phyloP scores from a whole-genome alignment of 139 green algal species.

The Chlorella sp. region DNA sequence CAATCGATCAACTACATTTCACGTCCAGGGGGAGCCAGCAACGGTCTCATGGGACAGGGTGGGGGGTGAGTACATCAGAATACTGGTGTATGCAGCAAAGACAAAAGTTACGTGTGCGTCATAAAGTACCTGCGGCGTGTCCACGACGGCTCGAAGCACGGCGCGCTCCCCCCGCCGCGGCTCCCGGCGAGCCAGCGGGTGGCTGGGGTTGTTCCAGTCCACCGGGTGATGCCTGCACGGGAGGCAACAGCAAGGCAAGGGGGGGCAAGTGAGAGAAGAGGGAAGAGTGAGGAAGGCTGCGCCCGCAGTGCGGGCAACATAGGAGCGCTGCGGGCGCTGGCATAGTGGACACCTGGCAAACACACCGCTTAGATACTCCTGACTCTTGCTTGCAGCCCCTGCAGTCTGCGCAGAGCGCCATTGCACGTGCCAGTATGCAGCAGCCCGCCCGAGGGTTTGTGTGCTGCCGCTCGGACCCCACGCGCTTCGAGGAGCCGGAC shows the following conservation, averaged over 20 bases:
- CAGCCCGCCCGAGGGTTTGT: conserved; percentile 38
- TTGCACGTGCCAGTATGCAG: neutral
- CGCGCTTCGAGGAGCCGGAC: conserved; percentile 26
- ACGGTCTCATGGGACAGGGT: too few species aligned
- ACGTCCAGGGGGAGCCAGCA: too few species aligned
- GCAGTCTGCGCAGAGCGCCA: neutral
- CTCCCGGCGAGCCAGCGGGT: conserved; percentile 60
- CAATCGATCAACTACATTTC: too few species aligned
- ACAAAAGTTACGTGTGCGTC: too few species aligned
- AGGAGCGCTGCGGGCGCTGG: too few species aligned
- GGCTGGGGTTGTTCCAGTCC: conserved; percentile 73
- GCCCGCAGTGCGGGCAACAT: too few species aligned
- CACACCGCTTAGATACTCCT: neutral
- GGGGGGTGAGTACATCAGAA: too few species aligned
- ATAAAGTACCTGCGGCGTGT: conserved; percentile 47
- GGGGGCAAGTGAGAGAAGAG: neutral
- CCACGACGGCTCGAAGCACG: conserved; percentile 67
- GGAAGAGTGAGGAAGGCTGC: neutral
- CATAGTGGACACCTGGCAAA: neutral
- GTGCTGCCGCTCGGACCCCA: conserved; percentile 12
- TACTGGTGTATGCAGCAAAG: too few species aligned
- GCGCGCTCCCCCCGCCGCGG: conserved; percentile 70
- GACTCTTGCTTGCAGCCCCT: neutral
- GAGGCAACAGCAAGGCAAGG: neutral
- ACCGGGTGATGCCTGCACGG: conserved; percentile 68